phyloP scores from a whole-genome alignment of 768 basidiomycete genomes.

The Pholiota molesta region DNA sequence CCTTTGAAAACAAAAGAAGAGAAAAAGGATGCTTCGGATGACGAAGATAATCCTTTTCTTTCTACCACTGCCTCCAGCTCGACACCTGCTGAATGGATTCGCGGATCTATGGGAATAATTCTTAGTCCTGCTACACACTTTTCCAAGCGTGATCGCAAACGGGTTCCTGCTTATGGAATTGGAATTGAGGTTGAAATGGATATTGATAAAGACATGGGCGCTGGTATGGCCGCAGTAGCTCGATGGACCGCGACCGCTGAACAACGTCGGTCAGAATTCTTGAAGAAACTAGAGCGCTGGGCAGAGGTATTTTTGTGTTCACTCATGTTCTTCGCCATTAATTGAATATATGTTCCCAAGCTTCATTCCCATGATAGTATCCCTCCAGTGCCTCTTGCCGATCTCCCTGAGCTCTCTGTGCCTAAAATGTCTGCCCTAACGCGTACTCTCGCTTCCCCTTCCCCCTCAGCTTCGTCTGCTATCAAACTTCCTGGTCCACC shows the following conservation, averaged over 20 bases:
- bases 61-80: conserved; percentile 34
- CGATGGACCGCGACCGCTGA: conserved; percentile 81
- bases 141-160: conserved; percentile 63
- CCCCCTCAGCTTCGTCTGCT: conserved; percentile 60
- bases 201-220: conserved; percentile 76
- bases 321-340: not conserved
- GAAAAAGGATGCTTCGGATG: conserved; percentile 20
- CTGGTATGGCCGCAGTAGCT: conserved; percentile 89
- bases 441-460: conserved; percentile 69
- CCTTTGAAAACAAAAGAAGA: conserved; percentile 23
- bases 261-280: conserved; percentile 58
- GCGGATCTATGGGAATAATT: conserved; percentile 80
- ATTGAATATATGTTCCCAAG: conserved; percentile 36
- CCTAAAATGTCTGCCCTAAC: conserved; percentile 70
- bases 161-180: conserved; percentile 80
- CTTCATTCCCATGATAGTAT: conserved; percentile 48
- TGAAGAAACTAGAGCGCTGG: conserved; percentile 67
- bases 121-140: conserved; percentile 74
- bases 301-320: conserved; percentile 43
- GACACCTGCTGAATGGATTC: conserved; percentile 67
- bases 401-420: conserved; percentile 61
- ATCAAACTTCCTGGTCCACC: conserved; percentile 44
- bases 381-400: conserved; percentile 65
- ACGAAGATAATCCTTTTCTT: conserved; percentile 78
- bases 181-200: conserved; percentile 89